Evolutionary conservation across 2,329 filamentous ascomycete species (phyloP), one percentile per base, ranked within the genome.

Genomic region (Lecanoromycetidae sp.): DNA sequence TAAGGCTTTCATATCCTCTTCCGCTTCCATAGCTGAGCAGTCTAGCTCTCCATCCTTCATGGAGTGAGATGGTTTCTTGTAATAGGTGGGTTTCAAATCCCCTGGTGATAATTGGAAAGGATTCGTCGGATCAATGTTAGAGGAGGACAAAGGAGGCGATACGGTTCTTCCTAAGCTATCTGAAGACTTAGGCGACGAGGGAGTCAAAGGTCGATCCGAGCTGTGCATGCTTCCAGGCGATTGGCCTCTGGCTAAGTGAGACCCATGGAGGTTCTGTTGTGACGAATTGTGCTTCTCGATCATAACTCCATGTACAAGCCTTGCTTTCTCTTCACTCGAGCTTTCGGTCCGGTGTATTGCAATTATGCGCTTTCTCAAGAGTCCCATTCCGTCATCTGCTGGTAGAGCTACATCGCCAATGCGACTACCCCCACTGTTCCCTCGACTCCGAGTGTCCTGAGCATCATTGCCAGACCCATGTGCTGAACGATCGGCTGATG

Each of bases 321-420:
- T 74, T 20, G 84, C 84, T 63, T 87, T 87, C 49, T 85, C 79
- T 5, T 70, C 61, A 35, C 72, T 69, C 3, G 74, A 63, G 39
- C 80, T 69, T 20, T 77, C 69, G 54, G 72, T 71, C 22, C 74
- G 69, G 60, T 86, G 82, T 52, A 90, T 82, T 19, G 68, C 69
- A 50, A 82, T 72, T 54, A 91, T 87, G 52, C 76, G 77, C 53
- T 68, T 71, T 56, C 85, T 72, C 56, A 90, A 63, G 46, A 67
- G 63, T 15, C 74, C 70, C 80, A 86, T 88, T 36, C 85, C 85
- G 68, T 91, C 85, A 58, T 90, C 82, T 59, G 82, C 85, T 1
- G 84, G 84, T 33, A 87, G 61, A 12, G 40, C 9, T 13, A 23
- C 12, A n/a, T 44, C 48, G 20, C 34, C 34, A n/a, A n/a, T 17